These are phyloP conservation scores for Tolypocladium ophioglossoides DNA, from an alignment of 2,329 filamentous ascomycete species.

Conservation along the genomic window DNA sequence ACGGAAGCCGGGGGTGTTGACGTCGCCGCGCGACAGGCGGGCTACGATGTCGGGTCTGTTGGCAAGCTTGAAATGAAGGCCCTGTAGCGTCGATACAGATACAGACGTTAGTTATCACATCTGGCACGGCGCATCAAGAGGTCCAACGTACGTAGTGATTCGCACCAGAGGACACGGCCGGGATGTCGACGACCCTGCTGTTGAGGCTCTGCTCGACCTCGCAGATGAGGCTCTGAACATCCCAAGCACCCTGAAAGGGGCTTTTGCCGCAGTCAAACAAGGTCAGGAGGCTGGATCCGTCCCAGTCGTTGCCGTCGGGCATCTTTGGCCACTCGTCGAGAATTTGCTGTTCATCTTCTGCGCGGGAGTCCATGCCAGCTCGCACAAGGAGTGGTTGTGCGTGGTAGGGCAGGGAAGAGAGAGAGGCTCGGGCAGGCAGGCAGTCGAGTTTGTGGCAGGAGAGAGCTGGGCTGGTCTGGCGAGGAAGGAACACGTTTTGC, in stretches of 20 bases:
- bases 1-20: slow-evolving; percentile 1
- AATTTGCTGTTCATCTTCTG: neutral
- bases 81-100: slow-evolving; percentile 2
- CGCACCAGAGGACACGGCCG: slow-evolving; percentile 11
- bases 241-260: slow-evolving; percentile 12
- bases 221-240: slow-evolving; percentile 14
- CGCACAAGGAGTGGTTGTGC: neutral
- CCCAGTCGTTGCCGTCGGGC: slow-evolving; percentile 4
- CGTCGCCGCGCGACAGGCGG: slow-evolving; percentile 5
- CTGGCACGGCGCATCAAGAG: neutral
- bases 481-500: neutral
- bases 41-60: slow-evolving; percentile 2
- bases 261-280: slow-evolving; percentile 7
- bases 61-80: slow-evolving; percentile 1
- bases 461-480: neutral
- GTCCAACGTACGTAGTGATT: slow-evolving; percentile 13
- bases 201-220: slow-evolving; percentile 14
- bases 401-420: neutral
- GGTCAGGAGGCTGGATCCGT: slow-evolving; percentile 4
- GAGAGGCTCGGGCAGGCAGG: neutral
- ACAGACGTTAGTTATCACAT: neutral
- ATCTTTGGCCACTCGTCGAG: slow-evolving; percentile 4
- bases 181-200: slow-evolving; percentile 13
- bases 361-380: neutral
- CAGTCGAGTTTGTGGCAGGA: neutral